Evolutionary conservation across 1,284 basidiomycete genomes (phyloP).

Genomic region (Ceratobasidium sp.): DNA sequence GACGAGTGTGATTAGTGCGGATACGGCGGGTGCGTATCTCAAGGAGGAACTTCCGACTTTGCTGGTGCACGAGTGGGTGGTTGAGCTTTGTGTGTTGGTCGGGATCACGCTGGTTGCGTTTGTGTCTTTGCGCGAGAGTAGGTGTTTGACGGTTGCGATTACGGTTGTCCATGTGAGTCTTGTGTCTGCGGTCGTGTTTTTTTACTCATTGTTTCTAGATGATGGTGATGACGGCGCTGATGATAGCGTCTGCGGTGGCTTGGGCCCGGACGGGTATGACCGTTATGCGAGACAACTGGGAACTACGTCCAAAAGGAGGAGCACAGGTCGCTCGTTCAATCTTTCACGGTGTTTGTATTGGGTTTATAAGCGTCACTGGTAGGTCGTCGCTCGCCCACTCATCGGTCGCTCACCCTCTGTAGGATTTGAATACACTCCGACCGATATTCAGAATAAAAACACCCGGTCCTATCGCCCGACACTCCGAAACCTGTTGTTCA

Average conservation of each 20-base stretch:
- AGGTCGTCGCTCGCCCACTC: not conserved
- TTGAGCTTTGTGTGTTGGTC: conserved; percentile 58
- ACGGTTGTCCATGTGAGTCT: conserved; percentile 62
- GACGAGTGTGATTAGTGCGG: conserved; percentile 71
- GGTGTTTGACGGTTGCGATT: conserved; percentile 61
- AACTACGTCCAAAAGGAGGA: conserved; percentile 45
- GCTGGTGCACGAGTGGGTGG: conserved; percentile 60
- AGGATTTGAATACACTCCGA: conserved; percentile 60
- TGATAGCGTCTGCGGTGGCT: conserved; percentile 56
- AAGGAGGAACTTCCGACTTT: conserved; percentile 61
- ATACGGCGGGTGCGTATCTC: conserved; percentile 69
- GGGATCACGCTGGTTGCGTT: conserved; percentile 63
- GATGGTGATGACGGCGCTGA: conserved; percentile 60
- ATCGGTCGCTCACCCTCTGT: conserved; percentile 30
- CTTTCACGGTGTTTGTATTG: conserved; percentile 69
- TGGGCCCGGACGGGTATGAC: conserved; percentile 60
- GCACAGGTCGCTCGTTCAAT: conserved; percentile 54
- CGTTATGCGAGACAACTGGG: conserved; percentile 65
- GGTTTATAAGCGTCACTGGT: conserved; percentile 72
- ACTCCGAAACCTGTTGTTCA: conserved; percentile 66
- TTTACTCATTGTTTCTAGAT: conserved; percentile 51
- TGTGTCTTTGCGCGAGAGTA: conserved; percentile 66
- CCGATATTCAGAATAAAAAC: conserved; percentile 66
- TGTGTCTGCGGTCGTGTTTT: not conserved
- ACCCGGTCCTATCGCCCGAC: conserved; percentile 61